Evolutionary conservation across 768 basidiomycete species (phyloP), one percentile per base, ranked within the genome.

Genomic region (Cantharellus anzutake): DNA sequence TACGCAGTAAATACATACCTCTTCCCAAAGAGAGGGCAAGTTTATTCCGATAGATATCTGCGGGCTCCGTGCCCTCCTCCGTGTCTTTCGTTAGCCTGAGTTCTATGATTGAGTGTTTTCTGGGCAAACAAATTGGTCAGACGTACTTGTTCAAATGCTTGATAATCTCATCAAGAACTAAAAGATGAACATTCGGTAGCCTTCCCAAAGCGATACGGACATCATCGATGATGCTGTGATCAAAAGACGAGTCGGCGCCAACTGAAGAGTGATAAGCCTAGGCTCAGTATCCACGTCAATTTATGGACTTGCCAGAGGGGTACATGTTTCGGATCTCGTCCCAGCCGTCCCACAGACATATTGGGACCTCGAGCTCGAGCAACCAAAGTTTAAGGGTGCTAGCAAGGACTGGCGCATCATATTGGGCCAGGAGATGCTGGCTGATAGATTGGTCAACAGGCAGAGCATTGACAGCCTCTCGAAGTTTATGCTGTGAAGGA

Each of bases 281-380:
- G 41, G 20, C 29, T 37, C 42, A 53, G 48, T 41, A 56, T 16
- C 2, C 3, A 20, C 16, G 16, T 14, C 37, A 56, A 48, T 16
- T 37, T 37, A 39, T 34, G 3, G 34, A 65, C 74, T 39, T 56
- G 76, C 76, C 78, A 41, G 73, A 76, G 3, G 89, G 90, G 66
- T 96, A 97, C n/a, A 96, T 64, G 63, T 80, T 83, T 59, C 87
- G 78, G 62, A 93, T 75, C 39, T 96, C 92, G 50, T 93, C 90
- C 86, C 92, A 98, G 51, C 84, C 81, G 66, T 93, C 89, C 75
- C 83, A 94, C 53, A 86, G 72, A 16, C 80, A 78, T 5, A 96
- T 69, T 37, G 94, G 91, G 4, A 89, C 87, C 66, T 90, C 82
- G 37, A 98, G 77, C 69, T 98, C 93, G n/a, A 96, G 74, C 34